A percentile compares a stretch with the other conserved stretches of the same genome.
Evolutionary conservation across 768 basidiomycete species (phyloP).

Genomic region (Amanita brunnescens): DNA sequence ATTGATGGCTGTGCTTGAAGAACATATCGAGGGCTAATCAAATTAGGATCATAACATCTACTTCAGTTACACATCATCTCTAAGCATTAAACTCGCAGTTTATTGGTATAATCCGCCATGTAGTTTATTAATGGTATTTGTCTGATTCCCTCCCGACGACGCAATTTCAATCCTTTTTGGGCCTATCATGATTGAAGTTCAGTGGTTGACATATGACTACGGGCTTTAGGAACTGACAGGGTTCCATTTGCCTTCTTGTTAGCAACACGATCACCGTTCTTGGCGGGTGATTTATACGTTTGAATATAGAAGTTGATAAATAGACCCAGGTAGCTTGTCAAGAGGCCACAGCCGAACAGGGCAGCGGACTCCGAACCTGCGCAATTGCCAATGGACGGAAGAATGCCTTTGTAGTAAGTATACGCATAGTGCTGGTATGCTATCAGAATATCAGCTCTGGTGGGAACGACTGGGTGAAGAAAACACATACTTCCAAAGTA

Average conservation of each 20-base stretch:
- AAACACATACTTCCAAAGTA: constrained; percentile 86
- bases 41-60: constrained; percentile 47
- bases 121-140: not conserved
- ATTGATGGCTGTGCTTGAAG: too few species aligned
- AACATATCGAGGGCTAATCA: too few species aligned
- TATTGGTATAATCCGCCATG: constrained; percentile 7
- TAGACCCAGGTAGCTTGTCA: constrained; percentile 86
- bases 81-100: not conserved
- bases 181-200: not conserved
- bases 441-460: constrained; percentile 12
- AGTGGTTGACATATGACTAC: not conserved
- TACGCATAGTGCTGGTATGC: constrained; percentile 80
- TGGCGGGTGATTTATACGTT: constrained; percentile 63
- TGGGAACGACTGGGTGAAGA: not conserved
- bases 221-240: constrained; percentile 11
- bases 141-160: not conserved
- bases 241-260: constrained; percentile 34
- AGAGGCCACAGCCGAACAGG: constrained; percentile 77
- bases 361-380: constrained; percentile 87
- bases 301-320: constrained; percentile 95
- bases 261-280: constrained; percentile 35
- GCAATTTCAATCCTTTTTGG: constrained; percentile 4
- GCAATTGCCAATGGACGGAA: constrained; percentile 77
- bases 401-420: constrained; percentile 44
- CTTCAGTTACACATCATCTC: constrained; percentile 60